Base-by-base conservation (phyloP, 2,329 filamentous ascomycete species). In the Calonectria pauciramosa region DNA sequence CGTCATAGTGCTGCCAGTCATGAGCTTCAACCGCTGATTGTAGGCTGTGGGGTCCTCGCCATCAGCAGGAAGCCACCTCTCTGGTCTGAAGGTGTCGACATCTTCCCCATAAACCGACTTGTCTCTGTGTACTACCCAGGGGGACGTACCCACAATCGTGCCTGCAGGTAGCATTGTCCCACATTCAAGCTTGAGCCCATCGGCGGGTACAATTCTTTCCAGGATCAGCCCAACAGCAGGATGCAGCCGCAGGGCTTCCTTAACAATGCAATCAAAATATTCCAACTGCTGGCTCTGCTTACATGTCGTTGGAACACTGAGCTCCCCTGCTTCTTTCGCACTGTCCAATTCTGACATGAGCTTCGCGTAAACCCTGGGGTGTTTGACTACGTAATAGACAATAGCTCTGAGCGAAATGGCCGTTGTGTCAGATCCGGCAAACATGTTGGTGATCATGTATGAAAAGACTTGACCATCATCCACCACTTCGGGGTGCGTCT, bases 371-470 rank as follows among this genome's bases (percentile, higher is more conserved):
- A 77, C 68, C 0, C n/a, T 7, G 0, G 73, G 72, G 0, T 79
- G 54, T 36, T 80, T 80, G 4, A 80, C 44, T 0, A 74, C 56
- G 0, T 78, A 68, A 9, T 80, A 80, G 0, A 77, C 77, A 0
- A 79, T 70, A 0, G 78, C 72, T 1, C 77, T 67, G 63, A 80
- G 77, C 0, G 78, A 74, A 41, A 78, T 78, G 14, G 78, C 78
- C 0, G 77, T 80, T 0, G 78, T 79, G 16, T 80, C 78, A 8
- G 76, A 77, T 0, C 78, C 78, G 0, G 78, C 77, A 10, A 80
- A 51, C 0, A 80, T 74, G 4, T 80, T 80, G 1, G 79, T 68
- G 54, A 80, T 76, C 9, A 80, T 66, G 72, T 78, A 80, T 6
- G 79, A 79, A 28, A 77, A 68, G 0, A 80, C 69, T 34, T 79